phyloP scores from a whole-genome alignment of 1,284 basidiomycete species.

The Ceratobasidium sp. region DNA sequence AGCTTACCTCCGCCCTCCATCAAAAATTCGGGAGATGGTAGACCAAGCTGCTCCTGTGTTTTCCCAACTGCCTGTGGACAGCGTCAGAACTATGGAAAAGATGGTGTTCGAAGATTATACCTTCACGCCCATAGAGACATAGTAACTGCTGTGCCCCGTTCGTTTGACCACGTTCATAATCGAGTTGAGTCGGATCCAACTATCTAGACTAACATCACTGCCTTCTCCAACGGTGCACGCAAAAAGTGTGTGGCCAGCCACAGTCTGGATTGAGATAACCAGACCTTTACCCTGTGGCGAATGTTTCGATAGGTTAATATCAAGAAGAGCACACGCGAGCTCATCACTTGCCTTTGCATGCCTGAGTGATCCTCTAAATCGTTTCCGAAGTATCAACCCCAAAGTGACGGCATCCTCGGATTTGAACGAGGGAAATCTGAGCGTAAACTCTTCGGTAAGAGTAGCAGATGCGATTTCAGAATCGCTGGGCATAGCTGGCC shows the following conservation, averaged over 20 bases:
- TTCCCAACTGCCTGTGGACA: conserved; percentile 71
- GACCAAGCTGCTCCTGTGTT: conserved; percentile 72
- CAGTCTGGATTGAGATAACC: conserved; percentile 74
- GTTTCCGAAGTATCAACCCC: conserved; percentile 80
- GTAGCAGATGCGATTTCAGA: conserved; percentile 77
- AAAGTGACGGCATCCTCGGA: conserved; percentile 82
- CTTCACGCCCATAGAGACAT: conserved; percentile 32
- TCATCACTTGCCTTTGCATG: conserved; percentile 58
- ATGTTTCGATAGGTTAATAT: neutral
- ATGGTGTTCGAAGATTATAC: neutral
- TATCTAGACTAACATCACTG: conserved; percentile 78
- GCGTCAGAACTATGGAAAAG: neutral
- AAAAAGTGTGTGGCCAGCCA: conserved; percentile 81
- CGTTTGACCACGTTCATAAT: conserved; percentile 81
- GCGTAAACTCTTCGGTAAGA: conserved; percentile 73
- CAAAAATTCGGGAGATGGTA: conserved; percentile 68
- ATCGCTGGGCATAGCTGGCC: conserved; percentile 68
- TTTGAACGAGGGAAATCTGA: conserved; percentile 77
- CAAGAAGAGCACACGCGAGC: neutral
- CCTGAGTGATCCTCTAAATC: conserved; percentile 77
- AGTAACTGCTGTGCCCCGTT: conserved; percentile 69
- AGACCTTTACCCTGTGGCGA: conserved; percentile 76
- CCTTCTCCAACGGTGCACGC: conserved; percentile 84
- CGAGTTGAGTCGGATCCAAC: conserved; percentile 79
- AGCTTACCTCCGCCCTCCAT: conserved; percentile 79